Base-by-base conservation (phyloP, 345 rosid species). In the Triadica sebifera region DNA sequence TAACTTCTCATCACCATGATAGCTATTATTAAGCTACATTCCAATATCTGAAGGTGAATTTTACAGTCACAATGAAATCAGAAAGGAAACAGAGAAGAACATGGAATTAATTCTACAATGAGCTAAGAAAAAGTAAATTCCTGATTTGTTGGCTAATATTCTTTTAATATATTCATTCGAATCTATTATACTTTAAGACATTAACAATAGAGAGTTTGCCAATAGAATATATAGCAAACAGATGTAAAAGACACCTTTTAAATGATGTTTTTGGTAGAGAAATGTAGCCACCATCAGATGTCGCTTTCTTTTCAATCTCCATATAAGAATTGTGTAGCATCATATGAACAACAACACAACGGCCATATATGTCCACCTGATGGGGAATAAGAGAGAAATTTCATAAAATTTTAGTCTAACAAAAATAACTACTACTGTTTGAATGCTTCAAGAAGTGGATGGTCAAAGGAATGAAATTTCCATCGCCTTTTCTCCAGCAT, bases 401-500 rank as follows among this genome's bases (percentile, higher is more conserved):
- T 70, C 25, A 72, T 39, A 17, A 45, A 63, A 10, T 55, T 17
- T 34, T 38, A 75, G 69, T 76, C 55, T 10, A 34, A 25, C 46
- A 41, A 74, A 59, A 50, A 43, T 74, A 65, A 60, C 53, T 60
- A 50, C 20, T 59, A 3, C 11, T 73, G 17, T 74, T 75, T 61
- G 46, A 70, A 74, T 51, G 47, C 46, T 57, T 67, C 57, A 50
- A 12, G 34, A 76, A 69, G 45, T 70, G 75, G 61, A 57, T 10
- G 37, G 38, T 55, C 68, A 81, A 81, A 78, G 78, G 74, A 98
- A 92, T 93, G 99, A 85, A 87, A 95, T 74, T 75, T 95, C 99
- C 99, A 95, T 56, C 89, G 96, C 81, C 74, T 93, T 12, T 89
- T 85, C 85, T 91, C 92, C 75, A 87, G 92, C 99, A 95, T 95